phyloP scores from a whole-genome alignment of 306 rosid genomes.

The Quercus cerris region DNA sequence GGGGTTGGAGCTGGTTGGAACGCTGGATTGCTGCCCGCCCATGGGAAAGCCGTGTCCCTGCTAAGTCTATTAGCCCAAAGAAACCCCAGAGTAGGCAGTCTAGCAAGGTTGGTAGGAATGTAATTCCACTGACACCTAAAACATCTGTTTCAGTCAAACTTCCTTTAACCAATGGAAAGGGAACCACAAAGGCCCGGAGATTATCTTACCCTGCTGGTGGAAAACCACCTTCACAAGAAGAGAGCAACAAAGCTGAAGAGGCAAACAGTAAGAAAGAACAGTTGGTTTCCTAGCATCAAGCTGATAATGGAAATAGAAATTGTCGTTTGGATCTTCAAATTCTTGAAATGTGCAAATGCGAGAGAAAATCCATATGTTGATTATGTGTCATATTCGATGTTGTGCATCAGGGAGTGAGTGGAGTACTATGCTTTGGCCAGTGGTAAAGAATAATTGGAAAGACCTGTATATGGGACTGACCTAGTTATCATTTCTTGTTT shows the following conservation, averaged over 20 bases:
- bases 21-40: conserved; percentile 99
- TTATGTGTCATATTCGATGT: conserved; percentile 4
- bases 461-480: conserved; percentile 22
- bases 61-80: conserved; percentile 39
- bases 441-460: conserved; percentile 13
- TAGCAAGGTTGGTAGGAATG: conserved; percentile 49
- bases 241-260: conserved; percentile 31
- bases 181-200: conserved; percentile 51
- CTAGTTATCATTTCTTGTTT: conserved; percentile 10
- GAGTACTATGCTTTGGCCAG: conserved; percentile 23
- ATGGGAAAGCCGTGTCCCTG: conserved; percentile 82
- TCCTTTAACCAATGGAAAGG: conserved; percentile 47
- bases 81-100: conserved; percentile 50
- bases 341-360: conserved; percentile 21
- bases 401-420: conserved; percentile 43
- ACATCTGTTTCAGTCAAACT: conserved; percentile 36
- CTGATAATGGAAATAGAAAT: conserved; percentile 17
- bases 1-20: conserved; percentile 99
- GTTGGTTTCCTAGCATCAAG: conserved; percentile 22
- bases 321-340: conserved; percentile 23
- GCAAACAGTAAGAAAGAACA: conserved; percentile 30
- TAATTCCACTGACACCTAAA: conserved; percentile 45
- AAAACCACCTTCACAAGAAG: conserved; percentile 34
- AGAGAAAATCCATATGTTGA: conserved; percentile 26
- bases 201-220: conserved; percentile 64